These are phyloP conservation scores for Arthroderma sp. DNA, from an alignment of 2,329 filamentous ascomycete species.

Conservation along the genomic window DNA sequence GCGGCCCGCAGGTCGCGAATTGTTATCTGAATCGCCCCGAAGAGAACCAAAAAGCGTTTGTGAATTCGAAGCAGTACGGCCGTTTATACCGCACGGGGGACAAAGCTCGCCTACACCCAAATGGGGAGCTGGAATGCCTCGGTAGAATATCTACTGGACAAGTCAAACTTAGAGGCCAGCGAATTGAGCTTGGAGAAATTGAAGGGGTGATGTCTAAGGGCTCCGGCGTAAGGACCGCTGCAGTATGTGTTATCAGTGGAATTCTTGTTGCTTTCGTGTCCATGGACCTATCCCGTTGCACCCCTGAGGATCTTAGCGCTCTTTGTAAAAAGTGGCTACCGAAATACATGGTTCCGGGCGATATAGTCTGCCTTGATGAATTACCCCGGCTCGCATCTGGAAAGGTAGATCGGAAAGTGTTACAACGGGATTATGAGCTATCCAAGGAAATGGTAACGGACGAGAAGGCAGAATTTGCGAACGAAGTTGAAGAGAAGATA, in stretches of 20 bases:
- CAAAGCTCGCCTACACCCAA: slow-evolving; percentile 53
- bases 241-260: slow-evolving; percentile 54
- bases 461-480: slow-evolving; percentile 11
- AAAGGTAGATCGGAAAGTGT: slow-evolving; percentile 59
- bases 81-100: slow-evolving; percentile 75
- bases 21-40: slow-evolving; percentile 72
- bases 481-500: slow-evolving; percentile 23
- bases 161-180: slow-evolving; percentile 73
- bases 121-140: slow-evolving; percentile 67
- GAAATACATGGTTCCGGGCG: slow-evolving; percentile 67
- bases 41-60: slow-evolving; percentile 59
- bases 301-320: slow-evolving; percentile 35
- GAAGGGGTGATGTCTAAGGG: slow-evolving; percentile 56
- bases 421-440: slow-evolving; percentile 43
- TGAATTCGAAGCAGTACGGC: slow-evolving; percentile 51
- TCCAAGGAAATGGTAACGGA: slow-evolving; percentile 13
- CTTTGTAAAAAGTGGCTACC: slow-evolving; percentile 66
- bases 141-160: slow-evolving; percentile 70
- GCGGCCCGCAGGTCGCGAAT: slow-evolving; percentile 64
- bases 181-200: slow-evolving; percentile 77
- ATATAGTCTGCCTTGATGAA: slow-evolving; percentile 49
- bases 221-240: slow-evolving; percentile 49
- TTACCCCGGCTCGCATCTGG: slow-evolving; percentile 71
- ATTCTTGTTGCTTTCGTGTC: slow-evolving; percentile 65
- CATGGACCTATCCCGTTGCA: slow-evolving; percentile 31